Evolutionary conservation across 176 grass and related monocot genomes (phyloP), one percentile per base, ranked within the genome.

Genomic region (Alopecurus myosuroides): DNA sequence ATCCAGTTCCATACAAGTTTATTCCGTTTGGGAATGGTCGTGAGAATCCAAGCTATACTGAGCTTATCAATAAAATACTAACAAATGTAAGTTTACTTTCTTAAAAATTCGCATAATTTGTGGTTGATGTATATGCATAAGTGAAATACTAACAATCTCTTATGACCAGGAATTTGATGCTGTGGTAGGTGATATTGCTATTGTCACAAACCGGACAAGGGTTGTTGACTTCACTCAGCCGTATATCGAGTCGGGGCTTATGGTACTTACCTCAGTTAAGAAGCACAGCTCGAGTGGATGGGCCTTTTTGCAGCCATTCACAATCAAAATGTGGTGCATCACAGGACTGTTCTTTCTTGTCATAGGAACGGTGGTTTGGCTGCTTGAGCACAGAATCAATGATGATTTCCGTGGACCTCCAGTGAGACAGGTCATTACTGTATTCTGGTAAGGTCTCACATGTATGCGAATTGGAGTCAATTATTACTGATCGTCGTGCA

Each of bases 211-310:
- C 55, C 69, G 94, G 35, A 94, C 89, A 55, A 91, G 83, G 82
- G 42, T 90, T 82, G 94, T 70, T 65, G 94, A 97, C 92, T 97
- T 94, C 82, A 97, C 94, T 83, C 94, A 97, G 63, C 92, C 94
- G 45, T 97, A 86, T 25, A 58, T 79, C 3, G 89, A 83, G 45
- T 97, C 94, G 0, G 94, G 94, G 52, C 92, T 97, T 56, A 77
- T 97, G 33, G 81, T 97, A 84, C 81, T 97, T 82, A 91, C 92
- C 65, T 57, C 89, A 75, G 86, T 97, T 50, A 97, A 92, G 87
- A 77, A 0, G 25, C 85, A 82, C 17, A 70, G 87, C 77, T 92
- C 94, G 52, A 74, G 77, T 33, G 82, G 78, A 56, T 97, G 94
- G 88, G 92, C 94, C 70, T 97, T 97, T 79, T 74, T 97, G 87